These are phyloP conservation scores for sweet orange (Citrus sinensis) DNA, from an alignment of 345 rosid genomes.

Conservation along the genomic window DVS_A1.0 CM039163.1:2945501-2946000, in stretches of 20 bases:
- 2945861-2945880: conserved; percentile 1
- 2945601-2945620: conserved; percentile 20
- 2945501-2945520: conserved; percentile 17
- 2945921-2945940: not conserved
- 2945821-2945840: not conserved
- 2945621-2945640: conserved; percentile 37
- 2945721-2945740: not conserved
- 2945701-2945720: conserved; percentile 18
- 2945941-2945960: not conserved
- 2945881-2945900: not conserved
- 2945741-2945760: not conserved
- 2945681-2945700: conserved; percentile 28
- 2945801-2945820: not conserved
- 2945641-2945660: conserved; percentile 37
- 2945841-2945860: not conserved
- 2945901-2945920: not conserved
- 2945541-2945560: conserved; percentile 35
- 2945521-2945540: conserved; percentile 34
- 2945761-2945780: not conserved
- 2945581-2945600: conserved; percentile 7
- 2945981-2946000: conserved; percentile 16
- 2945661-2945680: conserved; percentile 34
- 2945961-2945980: not conserved
- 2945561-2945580: conserved; percentile 16
- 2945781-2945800: not conserved